These are phyloP conservation scores for Cunninghamia lanceolata DNA, from an alignment of 75 land plant genomes.

Conservation along the genomic window DNA sequence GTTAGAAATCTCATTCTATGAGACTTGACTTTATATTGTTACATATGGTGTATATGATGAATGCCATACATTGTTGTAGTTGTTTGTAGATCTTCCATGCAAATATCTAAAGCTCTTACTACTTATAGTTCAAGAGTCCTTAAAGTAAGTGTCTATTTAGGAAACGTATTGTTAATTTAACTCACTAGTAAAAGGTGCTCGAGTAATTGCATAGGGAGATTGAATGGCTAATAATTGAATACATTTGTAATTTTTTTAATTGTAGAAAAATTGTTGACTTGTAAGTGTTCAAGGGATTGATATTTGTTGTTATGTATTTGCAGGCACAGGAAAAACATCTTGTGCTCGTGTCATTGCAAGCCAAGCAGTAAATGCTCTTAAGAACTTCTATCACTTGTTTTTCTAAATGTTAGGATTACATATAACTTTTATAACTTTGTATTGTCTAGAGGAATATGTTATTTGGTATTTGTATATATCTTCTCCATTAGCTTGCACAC, in stretches of 20 bases:
- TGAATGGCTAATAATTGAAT: background rate
- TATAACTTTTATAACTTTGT: background rate
- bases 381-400: background rate
- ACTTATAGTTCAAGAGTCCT: background rate
- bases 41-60: background rate
- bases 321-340: conserved; percentile 99
- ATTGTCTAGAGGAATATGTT: background rate
- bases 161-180: background rate
- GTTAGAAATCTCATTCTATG: background rate
- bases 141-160: background rate
- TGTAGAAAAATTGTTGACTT: background rate
- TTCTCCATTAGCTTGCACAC: conserved; percentile 1
- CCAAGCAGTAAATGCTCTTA: conserved; percentile 64
- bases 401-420: background rate
- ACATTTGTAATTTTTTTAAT: background rate
- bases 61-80: background rate
- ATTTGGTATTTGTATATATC: background rate
- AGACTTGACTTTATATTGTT: background rate
- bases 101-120: background rate
- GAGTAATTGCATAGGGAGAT: background rate
- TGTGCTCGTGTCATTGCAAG: conserved; percentile 95
- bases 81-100: background rate
- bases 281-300: background rate
- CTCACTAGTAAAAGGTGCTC: background rate
- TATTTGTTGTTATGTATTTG: conserved; percentile 6